Conservation (phyloP, 2,329 filamentous ascomycete genomes). For the Gliomastix tumulicola region DNA sequence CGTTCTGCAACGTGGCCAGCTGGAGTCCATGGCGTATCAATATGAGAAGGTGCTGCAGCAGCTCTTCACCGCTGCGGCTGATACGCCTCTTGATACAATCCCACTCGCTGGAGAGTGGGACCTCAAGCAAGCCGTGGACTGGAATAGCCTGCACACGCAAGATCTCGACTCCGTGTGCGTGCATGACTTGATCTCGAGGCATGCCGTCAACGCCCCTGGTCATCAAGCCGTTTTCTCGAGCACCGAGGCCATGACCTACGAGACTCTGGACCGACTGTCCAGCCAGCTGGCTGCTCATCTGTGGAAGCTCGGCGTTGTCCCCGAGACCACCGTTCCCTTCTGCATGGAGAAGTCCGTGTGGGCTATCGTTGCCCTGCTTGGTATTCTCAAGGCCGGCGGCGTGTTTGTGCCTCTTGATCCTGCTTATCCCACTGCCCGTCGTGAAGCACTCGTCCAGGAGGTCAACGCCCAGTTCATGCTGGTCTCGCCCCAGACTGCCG, state of each 20-base stretch:
- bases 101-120: background rate
- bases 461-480: slow-evolving; percentile 5
- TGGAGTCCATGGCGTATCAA: slow-evolving; percentile 7
- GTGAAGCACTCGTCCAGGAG: slow-evolving; percentile 3
- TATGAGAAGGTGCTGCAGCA: slow-evolving; percentile 8
- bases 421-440: slow-evolving; percentile 4
- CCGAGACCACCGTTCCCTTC: slow-evolving; percentile 10
- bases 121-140: slow-evolving; percentile 1
- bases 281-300: slow-evolving; percentile 1
- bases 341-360: slow-evolving; percentile 16
- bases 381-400: slow-evolving; percentile 4
- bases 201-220: slow-evolving; percentile 1
- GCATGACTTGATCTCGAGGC: slow-evolving; percentile 5
- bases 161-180: too few species aligned
- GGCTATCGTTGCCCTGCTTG: slow-evolving; percentile 16
- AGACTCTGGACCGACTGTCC: slow-evolving; percentile 1
- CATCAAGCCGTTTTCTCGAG: slow-evolving; percentile 7
- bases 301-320: slow-evolving; percentile 11
- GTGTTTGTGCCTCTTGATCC: slow-evolving; percentile 15
- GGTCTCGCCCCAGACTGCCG: slow-evolving; percentile 1
- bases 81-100: background rate
- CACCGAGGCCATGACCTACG: slow-evolving; percentile 1
- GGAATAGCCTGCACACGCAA: too few species aligned
- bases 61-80: slow-evolving; percentile 5
- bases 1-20: slow-evolving; percentile 4